Conservation (phyloP, 2,329 filamentous ascomycete genomes). For the Rhynchosporium secalis region DNA sequence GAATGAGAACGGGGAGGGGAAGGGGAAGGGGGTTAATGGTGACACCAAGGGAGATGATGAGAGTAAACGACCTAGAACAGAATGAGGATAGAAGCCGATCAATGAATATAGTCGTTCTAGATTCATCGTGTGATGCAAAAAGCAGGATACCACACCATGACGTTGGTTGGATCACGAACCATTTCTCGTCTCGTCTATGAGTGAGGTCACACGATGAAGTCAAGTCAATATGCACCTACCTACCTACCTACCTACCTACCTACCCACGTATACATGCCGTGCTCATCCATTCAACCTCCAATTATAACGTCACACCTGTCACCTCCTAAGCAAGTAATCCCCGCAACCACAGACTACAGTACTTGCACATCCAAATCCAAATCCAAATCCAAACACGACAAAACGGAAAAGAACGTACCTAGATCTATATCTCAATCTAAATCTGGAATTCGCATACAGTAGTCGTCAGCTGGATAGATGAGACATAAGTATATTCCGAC, state of each 20-base stretch:
- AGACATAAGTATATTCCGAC: no score
- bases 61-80: constrained; percentile 51
- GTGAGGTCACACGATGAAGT: no score
- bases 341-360: no score
- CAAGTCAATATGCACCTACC: not conserved
- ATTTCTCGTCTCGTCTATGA: no score
- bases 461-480: no score
- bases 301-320: no score
- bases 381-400: not conserved
- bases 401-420: not conserved
- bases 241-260: not conserved
- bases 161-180: no score
- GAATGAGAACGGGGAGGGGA: constrained; percentile 42
- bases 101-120: not conserved
- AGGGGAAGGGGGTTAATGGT: constrained; percentile 31
- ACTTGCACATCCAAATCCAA: not conserved
- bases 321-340: no score
- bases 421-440: not conserved
- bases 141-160: no score
- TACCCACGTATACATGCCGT: no score
- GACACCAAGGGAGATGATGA: constrained; percentile 44
- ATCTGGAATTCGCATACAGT: no score
- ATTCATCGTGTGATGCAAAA: not conserved
- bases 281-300: no score
- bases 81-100: constrained; percentile 28